phyloP scores from a whole-genome alignment of 2,329 filamentous ascomycete species.

The Lachnellula arida region DNA sequence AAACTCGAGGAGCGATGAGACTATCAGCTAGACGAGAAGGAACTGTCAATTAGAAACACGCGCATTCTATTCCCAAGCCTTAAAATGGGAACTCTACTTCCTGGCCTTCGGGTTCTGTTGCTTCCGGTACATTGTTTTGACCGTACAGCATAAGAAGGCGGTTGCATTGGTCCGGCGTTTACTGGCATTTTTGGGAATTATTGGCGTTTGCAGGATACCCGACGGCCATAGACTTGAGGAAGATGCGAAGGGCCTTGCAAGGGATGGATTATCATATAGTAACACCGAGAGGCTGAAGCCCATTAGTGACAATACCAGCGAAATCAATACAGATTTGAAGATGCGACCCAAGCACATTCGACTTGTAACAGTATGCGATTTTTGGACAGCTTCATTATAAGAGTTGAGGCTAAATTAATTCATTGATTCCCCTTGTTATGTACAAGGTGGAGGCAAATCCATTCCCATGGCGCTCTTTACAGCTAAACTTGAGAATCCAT shows the following conservation, averaged over 20 bases:
- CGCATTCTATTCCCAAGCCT: neutral
- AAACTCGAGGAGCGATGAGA: slow-evolving; percentile 20
- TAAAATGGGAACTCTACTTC: neutral
- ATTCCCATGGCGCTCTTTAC: too few relatives aligned
- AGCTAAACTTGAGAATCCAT: too few relatives aligned
- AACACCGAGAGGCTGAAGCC: neutral
- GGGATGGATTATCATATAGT: neutral
- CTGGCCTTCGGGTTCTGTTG: neutral
- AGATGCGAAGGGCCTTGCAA: neutral
- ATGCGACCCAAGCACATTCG: neutral
- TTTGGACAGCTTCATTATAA: too few relatives aligned
- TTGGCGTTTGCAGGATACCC: slow-evolving; percentile 12
- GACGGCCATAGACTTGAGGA: slow-evolving; percentile 2
- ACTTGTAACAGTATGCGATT: neutral
- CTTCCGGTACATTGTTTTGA: neutral
- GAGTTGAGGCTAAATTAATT: too few relatives aligned
- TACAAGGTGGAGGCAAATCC: neutral
- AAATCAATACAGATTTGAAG: neutral
- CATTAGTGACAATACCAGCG: neutral
- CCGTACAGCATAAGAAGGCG: neutral
- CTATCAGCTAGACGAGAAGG: neutral
- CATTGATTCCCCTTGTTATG: neutral
- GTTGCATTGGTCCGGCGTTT: slow-evolving; percentile 13
- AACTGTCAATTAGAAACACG: neutral
- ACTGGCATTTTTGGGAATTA: neutral